Conservation (phyloP, 371 early-diverging fungal species). For the Lichtheimia ramosa region DNA sequence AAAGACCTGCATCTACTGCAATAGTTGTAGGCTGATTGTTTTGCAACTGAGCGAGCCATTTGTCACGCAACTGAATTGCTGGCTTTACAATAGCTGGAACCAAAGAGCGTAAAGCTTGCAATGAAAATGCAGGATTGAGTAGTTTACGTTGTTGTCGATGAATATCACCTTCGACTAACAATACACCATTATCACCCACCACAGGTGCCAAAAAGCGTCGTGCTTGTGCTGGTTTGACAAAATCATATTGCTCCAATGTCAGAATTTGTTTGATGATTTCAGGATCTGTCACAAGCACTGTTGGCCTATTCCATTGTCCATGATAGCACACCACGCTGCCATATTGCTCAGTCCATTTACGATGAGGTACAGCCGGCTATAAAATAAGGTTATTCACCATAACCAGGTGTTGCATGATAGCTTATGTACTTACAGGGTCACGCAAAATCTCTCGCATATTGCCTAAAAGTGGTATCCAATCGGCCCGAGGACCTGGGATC, state of each 20-base stretch:
- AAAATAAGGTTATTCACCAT: background rate
- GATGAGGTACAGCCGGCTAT: slow-evolving; percentile 44
- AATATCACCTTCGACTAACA: slow-evolving; percentile 21
- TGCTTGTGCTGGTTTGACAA: slow-evolving; percentile 38
- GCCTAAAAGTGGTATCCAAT: slow-evolving; percentile 53
- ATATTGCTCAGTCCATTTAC: slow-evolving; percentile 53
- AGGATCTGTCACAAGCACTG: slow-evolving; percentile 54
- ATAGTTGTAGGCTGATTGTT: slow-evolving; percentile 9
- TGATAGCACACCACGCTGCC: slow-evolving; percentile 53
- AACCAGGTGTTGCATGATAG: background rate
- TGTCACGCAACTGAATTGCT: slow-evolving; percentile 15
- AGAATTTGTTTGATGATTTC: slow-evolving; percentile 52
- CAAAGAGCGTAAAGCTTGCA: slow-evolving; percentile 46
- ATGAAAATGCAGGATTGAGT: slow-evolving; percentile 66
- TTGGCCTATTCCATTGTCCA: slow-evolving; percentile 42
- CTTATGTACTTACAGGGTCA: slow-evolving; percentile 27
- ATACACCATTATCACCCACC: slow-evolving; percentile 36
- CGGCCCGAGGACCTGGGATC: slow-evolving; percentile 60
- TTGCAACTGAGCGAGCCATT: slow-evolving; percentile 5
- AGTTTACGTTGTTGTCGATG: slow-evolving; percentile 69
- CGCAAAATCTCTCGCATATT: slow-evolving; percentile 46
- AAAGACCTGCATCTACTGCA: slow-evolving; percentile 35
- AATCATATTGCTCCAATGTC: slow-evolving; percentile 52
- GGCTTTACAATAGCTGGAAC: slow-evolving; percentile 46
- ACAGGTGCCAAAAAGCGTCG: slow-evolving; percentile 30